These are phyloP conservation scores for Geotrichum fermentans DNA, from an alignment of 1,139 yeast species.

Conservation along the genomic window DNA sequence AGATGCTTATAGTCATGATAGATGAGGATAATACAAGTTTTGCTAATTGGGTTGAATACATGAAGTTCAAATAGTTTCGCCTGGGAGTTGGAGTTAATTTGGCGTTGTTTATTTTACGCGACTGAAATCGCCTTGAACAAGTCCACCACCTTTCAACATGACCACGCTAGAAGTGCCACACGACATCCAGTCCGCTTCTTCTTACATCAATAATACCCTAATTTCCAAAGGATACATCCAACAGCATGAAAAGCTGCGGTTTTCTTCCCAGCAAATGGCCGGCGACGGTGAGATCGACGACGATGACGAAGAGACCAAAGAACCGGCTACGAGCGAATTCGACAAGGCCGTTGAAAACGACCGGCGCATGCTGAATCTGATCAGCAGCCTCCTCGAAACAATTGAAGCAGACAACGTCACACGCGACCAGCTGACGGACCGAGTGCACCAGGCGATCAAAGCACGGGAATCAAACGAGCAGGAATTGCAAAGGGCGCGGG, in stretches of 20 bases:
- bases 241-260: conserved; percentile 26
- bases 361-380: conserved; percentile 30
- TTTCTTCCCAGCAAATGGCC: conserved; percentile 7
- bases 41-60: too few relatives aligned
- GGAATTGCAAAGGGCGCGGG: conserved; percentile 18
- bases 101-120: too few relatives aligned
- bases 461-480: conserved; percentile 12
- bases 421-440: conserved; percentile 7
- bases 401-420: conserved; percentile 25
- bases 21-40: too few relatives aligned
- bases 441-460: conserved; percentile 16
- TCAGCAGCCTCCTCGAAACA: conserved; percentile 30
- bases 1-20: too few relatives aligned
- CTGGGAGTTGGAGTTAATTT: too few relatives aligned
- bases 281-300: conserved; percentile 4
- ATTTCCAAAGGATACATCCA: conserved; percentile 30
- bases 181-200: conserved; percentile 29
- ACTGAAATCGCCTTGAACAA: too few relatives aligned
- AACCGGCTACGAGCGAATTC: neutral
- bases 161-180: conserved; percentile 14
- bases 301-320: conserved; percentile 1
- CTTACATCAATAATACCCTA: conserved; percentile 29
- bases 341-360: conserved; percentile 21
- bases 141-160: too few relatives aligned
- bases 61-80: too few relatives aligned